Conservation (phyloP, 2,329 filamentous ascomycete species). For the Verticillium nubilum region DNA sequence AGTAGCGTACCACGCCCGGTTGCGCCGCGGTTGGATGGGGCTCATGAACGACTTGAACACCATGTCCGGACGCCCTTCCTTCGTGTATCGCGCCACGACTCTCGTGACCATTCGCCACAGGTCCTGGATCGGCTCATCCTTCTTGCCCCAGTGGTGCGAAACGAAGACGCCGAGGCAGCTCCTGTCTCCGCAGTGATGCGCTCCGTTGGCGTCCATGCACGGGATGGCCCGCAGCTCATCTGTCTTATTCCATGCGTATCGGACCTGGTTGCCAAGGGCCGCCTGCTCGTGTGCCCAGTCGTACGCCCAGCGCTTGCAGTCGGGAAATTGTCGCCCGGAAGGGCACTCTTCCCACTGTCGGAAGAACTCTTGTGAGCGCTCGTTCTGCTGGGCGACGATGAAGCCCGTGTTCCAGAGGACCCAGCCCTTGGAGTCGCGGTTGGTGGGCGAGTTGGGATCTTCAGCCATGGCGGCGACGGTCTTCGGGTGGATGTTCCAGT, state of each 20-base stretch:
- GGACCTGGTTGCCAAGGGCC: constrained; percentile 17
- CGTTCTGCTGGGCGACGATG: constrained; percentile 29
- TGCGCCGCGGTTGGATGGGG: background rate
- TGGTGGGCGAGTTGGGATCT: constrained; percentile 31
- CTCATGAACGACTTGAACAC: constrained; percentile 4
- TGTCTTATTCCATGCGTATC: constrained; percentile 16
- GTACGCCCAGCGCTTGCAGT: constrained; percentile 14
- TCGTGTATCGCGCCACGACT: background rate
- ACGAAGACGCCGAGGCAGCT: constrained; percentile 17
- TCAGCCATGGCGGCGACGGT: constrained; percentile 39
- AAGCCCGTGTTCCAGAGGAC: constrained; percentile 36
- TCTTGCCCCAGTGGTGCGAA: constrained; percentile 18
- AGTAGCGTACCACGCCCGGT: too few species aligned
- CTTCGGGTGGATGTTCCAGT: constrained; percentile 33
- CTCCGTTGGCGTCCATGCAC: constrained; percentile 19
- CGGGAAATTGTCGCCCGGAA: constrained; percentile 9
- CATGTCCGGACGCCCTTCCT: background rate
- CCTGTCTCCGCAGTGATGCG: constrained; percentile 15
- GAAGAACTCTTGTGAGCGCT: constrained; percentile 10
- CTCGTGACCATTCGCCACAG: constrained; percentile 12
- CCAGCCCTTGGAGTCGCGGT: constrained; percentile 27
- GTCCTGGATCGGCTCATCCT: constrained; percentile 11
- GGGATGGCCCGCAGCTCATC: constrained; percentile 15
- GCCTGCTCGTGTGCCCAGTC: constrained; percentile 23
- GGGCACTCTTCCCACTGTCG: constrained; percentile 12